Conservation (phyloP, 495 filamentous ascomycete genomes). For the Tuber calosporum region DNA sequence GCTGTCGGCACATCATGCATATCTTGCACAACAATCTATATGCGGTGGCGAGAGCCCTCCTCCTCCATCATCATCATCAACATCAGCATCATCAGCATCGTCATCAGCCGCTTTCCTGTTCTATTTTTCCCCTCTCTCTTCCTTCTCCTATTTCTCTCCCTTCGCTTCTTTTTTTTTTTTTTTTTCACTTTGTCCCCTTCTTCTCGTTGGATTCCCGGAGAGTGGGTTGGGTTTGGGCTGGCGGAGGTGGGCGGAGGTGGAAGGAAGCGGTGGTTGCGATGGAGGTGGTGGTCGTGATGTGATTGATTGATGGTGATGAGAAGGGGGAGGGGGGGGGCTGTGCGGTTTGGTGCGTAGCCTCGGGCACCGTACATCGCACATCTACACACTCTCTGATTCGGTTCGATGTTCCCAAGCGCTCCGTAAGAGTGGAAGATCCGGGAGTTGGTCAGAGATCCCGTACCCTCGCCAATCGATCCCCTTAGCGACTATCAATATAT, state of each 20-base stretch:
- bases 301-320: background rate
- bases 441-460: constrained; percentile 4
- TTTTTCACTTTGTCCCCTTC: background rate
- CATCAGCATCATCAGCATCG: background rate
- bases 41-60: background rate
- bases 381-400: background rate
- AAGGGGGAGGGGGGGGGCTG: background rate
- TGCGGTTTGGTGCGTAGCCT: background rate
- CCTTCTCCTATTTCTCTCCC: background rate
- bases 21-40: background rate
- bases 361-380: background rate
- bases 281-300: background rate
- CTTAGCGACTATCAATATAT: constrained; percentile 3
- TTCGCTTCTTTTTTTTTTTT: background rate
- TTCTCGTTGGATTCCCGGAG: background rate
- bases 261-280: background rate
- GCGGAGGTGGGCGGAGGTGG: background rate
- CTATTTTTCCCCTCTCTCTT: background rate
- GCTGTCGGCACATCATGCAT: background rate
- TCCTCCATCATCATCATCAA: background rate
- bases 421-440: background rate
- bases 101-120: background rate
- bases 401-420: background rate
- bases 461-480: background rate
- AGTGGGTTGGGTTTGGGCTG: background rate